phyloP scores from a whole-genome alignment of 768 basidiomycete genomes.

The Lactifluus rugatus region DNA sequence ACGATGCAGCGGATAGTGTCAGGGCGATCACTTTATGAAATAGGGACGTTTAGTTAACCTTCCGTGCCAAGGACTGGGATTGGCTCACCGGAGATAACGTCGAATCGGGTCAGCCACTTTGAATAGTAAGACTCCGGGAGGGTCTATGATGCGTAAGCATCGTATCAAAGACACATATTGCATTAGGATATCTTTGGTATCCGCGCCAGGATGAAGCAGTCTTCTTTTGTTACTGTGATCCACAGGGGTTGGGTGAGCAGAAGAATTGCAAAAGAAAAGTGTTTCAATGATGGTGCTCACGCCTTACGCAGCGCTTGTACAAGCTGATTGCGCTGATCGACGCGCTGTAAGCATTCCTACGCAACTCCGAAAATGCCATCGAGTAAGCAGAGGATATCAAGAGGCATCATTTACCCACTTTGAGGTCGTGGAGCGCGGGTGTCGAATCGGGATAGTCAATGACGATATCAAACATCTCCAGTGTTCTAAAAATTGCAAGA shows the following conservation, averaged over 20 bases:
- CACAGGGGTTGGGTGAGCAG: neutral
- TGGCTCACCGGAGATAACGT: constrained; percentile 65
- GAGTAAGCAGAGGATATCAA: neutral
- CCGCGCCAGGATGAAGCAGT: constrained; percentile 90
- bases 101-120: constrained; percentile 92
- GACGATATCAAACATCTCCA: constrained; percentile 93
- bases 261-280: neutral
- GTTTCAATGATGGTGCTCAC: constrained; percentile 34
- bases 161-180: constrained; percentile 92
- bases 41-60: neutral
- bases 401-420: constrained; percentile 35
- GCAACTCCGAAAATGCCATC: neutral
- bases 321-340: constrained; percentile 68
- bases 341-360: constrained; percentile 70
- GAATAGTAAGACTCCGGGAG: constrained; percentile 84
- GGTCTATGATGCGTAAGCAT: constrained; percentile 83
- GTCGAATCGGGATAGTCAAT: constrained; percentile 86
- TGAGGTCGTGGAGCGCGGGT: constrained; percentile 78
- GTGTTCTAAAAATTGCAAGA: constrained; percentile 34
- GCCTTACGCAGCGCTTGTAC: constrained; percentile 70
- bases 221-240: constrained; percentile 65
- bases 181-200: constrained; percentile 80
- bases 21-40: constrained; percentile 48
- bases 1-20: constrained; percentile 96
- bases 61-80: neutral